A percentile compares a stretch with the other conserved stretches of the same genome.
Conservation (phyloP, 1,284 basidiomycete genomes). For the Agaricales sp. region DNA sequence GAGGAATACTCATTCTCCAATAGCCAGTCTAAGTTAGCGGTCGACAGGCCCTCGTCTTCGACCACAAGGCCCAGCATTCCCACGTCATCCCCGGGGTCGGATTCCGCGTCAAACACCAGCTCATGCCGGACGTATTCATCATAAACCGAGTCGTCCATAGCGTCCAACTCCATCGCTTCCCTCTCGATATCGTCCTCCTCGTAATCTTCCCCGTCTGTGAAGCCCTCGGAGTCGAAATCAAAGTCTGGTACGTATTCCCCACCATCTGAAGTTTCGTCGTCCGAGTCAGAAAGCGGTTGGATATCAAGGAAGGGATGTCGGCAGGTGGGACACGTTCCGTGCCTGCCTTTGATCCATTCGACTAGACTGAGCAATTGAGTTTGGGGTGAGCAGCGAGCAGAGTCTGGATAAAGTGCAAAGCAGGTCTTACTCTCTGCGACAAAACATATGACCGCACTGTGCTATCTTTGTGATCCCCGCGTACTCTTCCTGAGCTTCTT, state of each 20-base stretch:
- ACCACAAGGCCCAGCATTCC: too few relatives aligned
- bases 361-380: constrained; percentile 29
- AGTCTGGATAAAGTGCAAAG: constrained; percentile 5
- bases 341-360: constrained; percentile 58
- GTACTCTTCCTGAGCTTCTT: constrained; percentile 12
- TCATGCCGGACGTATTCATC: too few relatives aligned
- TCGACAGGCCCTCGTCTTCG: too few relatives aligned
- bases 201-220: constrained; percentile 19
- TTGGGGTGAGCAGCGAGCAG: constrained; percentile 4
- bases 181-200: constrained; percentile 31
- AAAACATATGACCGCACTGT: constrained; percentile 57
- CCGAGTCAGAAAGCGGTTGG: constrained; percentile 36
- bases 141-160: too few relatives aligned
- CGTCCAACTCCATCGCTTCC: constrained; percentile 23
- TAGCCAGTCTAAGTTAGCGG: too few relatives aligned
- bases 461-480: constrained; percentile 44
- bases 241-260: constrained; percentile 53
- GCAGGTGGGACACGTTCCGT: constrained; percentile 65
- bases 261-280: constrained; percentile 55
- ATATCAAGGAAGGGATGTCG: constrained; percentile 48
- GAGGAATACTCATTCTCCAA: too few relatives aligned
- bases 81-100: neutral
- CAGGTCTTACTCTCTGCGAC: constrained; percentile 45
- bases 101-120: neutral
- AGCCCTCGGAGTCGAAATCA: constrained; percentile 44